A percentile compares a stretch with the other conserved stretches of the same genome.
Conservation (phyloP, 2,329 filamentous ascomycete genomes). For the Graphiopsis chlorocephala region DNA sequence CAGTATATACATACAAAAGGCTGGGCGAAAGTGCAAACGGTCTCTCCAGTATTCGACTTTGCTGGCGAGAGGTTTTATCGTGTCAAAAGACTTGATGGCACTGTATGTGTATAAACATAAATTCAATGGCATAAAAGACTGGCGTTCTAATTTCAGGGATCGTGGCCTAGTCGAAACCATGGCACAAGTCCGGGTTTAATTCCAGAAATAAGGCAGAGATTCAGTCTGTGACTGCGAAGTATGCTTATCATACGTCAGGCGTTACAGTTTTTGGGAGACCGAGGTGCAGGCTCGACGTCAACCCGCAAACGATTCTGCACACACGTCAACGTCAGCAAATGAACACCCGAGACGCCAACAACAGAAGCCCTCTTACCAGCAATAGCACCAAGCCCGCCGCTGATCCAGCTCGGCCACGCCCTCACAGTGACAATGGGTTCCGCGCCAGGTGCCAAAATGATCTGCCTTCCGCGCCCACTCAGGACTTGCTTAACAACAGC, state of each 20-base stretch:
- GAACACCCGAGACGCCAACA: neutral
- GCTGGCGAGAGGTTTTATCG: neutral
- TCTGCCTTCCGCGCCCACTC: slow-evolving; percentile 39
- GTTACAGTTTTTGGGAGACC: neutral
- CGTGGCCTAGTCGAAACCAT: no score
- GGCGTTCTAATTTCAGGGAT: neutral
- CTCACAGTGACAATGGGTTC: slow-evolving; percentile 16
- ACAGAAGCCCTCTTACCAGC: neutral
- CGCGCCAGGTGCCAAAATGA: slow-evolving; percentile 36
- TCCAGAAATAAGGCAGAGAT: no score
- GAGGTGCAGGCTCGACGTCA: neutral
- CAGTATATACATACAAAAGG: no score
- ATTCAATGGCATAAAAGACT: neutral
- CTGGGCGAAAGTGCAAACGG: no score
- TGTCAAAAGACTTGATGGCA: neutral
- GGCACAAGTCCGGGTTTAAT: no score
- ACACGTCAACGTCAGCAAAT: neutral
- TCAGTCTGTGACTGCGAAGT: neutral
- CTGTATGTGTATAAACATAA: neutral
- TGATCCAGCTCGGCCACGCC: slow-evolving; percentile 22
- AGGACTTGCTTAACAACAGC: slow-evolving; percentile 46
- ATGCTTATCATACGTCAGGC: neutral
- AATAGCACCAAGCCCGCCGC: neutral
- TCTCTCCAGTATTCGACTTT: no score
- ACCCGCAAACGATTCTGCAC: neutral